Evolutionary conservation across 192 early-diverging fungal species (phyloP).

Genomic region (Neocallimastix lanati): DNA sequence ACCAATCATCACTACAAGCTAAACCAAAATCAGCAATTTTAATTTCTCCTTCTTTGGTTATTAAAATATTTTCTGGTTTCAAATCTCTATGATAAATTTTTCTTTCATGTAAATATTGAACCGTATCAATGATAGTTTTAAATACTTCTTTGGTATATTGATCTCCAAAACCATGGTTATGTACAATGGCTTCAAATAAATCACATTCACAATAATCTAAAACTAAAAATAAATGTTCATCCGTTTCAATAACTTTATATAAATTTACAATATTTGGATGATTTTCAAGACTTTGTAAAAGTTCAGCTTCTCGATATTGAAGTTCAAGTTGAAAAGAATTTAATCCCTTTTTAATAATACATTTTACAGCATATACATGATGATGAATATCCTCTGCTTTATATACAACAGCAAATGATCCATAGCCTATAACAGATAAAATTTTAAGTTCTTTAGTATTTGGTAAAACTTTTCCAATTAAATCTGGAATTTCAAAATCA

Average conservation of each 20-base stretch:
- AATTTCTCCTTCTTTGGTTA: neutral
- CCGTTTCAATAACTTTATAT: neutral
- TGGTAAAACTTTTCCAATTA: neutral
- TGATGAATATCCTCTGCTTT: neutral
- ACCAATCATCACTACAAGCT: neutral
- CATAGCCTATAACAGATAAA: neutral
- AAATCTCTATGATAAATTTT: conserved; percentile 89
- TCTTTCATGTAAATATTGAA: conserved; percentile 59
- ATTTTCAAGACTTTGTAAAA: neutral
- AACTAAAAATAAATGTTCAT: neutral
- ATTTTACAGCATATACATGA: neutral
- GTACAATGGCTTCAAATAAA: neutral
- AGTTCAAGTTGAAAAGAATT: neutral
- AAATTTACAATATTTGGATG: neutral
- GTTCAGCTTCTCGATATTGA: neutral
- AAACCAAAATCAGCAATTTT: conserved; percentile 1
- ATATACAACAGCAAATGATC: neutral
- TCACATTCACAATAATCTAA: neutral
- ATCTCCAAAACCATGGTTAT: neutral
- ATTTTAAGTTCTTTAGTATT: neutral
- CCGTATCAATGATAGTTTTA: neutral
- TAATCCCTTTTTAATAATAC: neutral
- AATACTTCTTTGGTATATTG: neutral
- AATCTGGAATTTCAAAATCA: neutral
- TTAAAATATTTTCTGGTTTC: conserved; percentile 54